phyloP scores from a whole-genome alignment of 1,139 yeast genomes.

The Geotrichum carabidarum region DNA sequence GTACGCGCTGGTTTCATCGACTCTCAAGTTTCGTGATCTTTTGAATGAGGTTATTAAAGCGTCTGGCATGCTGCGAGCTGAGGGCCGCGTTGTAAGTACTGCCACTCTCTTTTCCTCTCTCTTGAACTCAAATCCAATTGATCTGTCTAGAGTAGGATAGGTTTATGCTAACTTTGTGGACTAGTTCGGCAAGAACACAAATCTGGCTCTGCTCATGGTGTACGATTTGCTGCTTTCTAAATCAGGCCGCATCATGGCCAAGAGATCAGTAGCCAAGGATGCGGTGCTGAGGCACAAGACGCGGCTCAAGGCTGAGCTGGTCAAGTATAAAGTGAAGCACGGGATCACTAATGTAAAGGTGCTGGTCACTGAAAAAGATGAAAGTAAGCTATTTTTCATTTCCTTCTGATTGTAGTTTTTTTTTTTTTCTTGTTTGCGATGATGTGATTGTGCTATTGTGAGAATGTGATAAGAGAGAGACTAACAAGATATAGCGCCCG shows the following conservation, averaged over 20 bases:
- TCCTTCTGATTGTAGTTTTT: not conserved
- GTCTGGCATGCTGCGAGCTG: slow-evolving; percentile 52
- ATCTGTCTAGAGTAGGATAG: not conserved
- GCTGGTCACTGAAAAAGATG: slow-evolving; percentile 45
- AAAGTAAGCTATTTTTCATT: slow-evolving; percentile 22
- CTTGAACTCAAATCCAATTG: not conserved
- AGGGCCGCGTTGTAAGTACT: slow-evolving; percentile 39
- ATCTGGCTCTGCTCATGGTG: slow-evolving; percentile 57
- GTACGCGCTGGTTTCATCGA: slow-evolving; percentile 74
- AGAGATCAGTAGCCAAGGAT: slow-evolving; percentile 81
- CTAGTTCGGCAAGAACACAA: slow-evolving; percentile 39
- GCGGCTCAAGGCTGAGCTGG: slow-evolving; percentile 74
- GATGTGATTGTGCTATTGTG: not conserved
- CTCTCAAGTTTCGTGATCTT: slow-evolving; percentile 63
- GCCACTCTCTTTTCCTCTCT: no score
- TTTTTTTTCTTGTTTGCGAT: not conserved
- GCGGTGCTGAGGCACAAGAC: slow-evolving; percentile 73
- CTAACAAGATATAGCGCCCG: slow-evolving; percentile 47
- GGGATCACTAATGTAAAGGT: slow-evolving; percentile 48
- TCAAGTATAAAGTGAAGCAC: slow-evolving; percentile 66
- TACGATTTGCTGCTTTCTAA: slow-evolving; percentile 77
- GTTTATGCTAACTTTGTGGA: not conserved
- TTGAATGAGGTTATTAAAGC: slow-evolving; percentile 58
- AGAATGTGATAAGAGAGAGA: not conserved
- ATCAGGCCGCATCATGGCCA: slow-evolving; percentile 80